Evolutionary conservation across 2,329 filamentous ascomycete species (phyloP), one percentile per base, ranked within the genome.

Genomic region (Colletotrichum sp.): DNA sequence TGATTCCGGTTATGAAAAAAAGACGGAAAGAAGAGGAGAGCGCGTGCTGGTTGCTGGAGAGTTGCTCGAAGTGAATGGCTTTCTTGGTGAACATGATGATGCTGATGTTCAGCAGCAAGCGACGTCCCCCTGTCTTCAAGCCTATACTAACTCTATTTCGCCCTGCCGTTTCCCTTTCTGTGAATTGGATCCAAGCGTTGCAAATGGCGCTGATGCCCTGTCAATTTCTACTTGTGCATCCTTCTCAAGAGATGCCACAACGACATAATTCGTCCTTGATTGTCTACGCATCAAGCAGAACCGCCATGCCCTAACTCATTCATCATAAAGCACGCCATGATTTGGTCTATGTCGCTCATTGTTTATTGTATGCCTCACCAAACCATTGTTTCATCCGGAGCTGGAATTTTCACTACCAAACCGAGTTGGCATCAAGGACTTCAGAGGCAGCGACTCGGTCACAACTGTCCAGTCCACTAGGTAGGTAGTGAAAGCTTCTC

Each of bases 81-180:
- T 21, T 21, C 7, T 13, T 24, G 10, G 43, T 21, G 43, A 52
- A 52, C 43, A 52, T 52, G 9, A 52, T 52, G n/a, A 52, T 21
- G 43, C 10, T 52, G n/a, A 52, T 52, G 10, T 52, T 52, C 43
- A 52, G 16, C n/a, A 24, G n/a, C n/a, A 24, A 21, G 43, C 6
- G 18, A 48, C 1, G 39, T 48, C 39, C n/a, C 9, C 18, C 3
- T 48, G 9, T 48, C 18, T 48, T 12, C 39, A 7, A 52, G 43
- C 6, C 6, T 52, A 7, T 13, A 4, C 43, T 13, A 52, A 52
- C n/a, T 13, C 10, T 13, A 4, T 21, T 7, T 2, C n/a, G n/a
- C 39, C 39, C 13, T 0, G 2, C n/a, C 12, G 43, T 13, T 21
- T n/a, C 0, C 18, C 18, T 48, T 48, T 48, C 3, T 1, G 0